Conservation (phyloP, 2,329 filamentous ascomycete genomes). For the Leptographium lundbergii region DNA sequence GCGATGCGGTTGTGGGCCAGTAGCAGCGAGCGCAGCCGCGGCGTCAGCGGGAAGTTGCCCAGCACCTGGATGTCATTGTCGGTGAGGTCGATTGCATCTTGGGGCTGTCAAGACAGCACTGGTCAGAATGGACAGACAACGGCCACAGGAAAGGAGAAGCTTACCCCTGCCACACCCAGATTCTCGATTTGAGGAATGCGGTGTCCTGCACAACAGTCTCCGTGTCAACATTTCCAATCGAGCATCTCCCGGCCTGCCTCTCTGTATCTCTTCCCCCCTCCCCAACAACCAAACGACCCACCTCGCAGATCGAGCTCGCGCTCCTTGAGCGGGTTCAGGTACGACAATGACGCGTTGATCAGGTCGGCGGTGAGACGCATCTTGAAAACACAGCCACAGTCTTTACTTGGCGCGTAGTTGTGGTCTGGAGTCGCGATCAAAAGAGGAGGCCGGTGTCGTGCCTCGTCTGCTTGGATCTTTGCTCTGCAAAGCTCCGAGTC, state of each 20-base stretch:
- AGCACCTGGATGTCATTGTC: conserved; percentile 91
- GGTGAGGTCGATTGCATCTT: conserved; percentile 95
- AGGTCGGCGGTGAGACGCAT: conserved; percentile 97
- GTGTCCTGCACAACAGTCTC: conserved; percentile 55
- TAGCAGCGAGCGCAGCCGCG: conserved; percentile 75
- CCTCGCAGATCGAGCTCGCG: conserved; percentile 98
- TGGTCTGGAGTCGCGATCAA: background rate
- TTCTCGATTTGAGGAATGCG: conserved; percentile 98
- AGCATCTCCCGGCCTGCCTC: too few relatives aligned
- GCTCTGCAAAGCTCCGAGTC: background rate
- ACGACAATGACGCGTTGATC: conserved; percentile 88
- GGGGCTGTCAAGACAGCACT: conserved; percentile 44
- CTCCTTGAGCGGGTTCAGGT: conserved; percentile 97
- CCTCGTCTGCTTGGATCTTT: background rate
- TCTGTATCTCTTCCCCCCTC: too few relatives aligned
- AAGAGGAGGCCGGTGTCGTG: background rate
- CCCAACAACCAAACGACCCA: conserved; percentile 23
- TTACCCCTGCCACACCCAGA: conserved; percentile 81
- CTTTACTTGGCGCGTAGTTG: background rate
- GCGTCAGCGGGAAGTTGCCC: conserved; percentile 85
- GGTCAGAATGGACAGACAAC: conserved; percentile 1
- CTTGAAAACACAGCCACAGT: conserved; percentile 17
- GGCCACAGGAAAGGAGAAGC: conserved; percentile 17
- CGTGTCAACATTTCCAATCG: too few relatives aligned
- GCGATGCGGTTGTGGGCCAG: conserved; percentile 81